These are phyloP conservation scores for Skeletonema potamos DNA, from an alignment of 108 stramenopile genomes.

Conservation along the genomic window DNA sequence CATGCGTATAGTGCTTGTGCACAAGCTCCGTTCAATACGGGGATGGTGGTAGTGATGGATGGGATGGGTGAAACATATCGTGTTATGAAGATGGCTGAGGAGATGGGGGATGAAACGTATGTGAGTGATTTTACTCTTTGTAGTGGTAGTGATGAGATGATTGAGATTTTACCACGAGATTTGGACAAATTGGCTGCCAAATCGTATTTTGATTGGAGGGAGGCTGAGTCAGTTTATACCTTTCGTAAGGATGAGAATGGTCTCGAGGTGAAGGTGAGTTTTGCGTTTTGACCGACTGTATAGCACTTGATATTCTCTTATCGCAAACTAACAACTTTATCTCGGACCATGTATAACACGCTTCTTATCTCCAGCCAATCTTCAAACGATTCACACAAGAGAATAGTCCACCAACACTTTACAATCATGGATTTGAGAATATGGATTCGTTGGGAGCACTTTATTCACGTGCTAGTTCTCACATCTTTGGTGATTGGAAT, in stretches of 20 bases:
- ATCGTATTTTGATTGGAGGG: slow-evolving; percentile 80
- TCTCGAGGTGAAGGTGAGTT: slow-evolving; percentile 36
- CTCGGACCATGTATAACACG: too few species aligned
- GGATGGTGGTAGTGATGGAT: slow-evolving; percentile 94
- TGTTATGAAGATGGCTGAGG: slow-evolving; percentile 68
- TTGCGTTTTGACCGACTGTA: too few species aligned
- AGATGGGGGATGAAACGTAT: slow-evolving; percentile 56
- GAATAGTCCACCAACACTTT: slow-evolving; percentile 74
- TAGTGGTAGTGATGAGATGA: slow-evolving; percentile 27
- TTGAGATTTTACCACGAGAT: slow-evolving; percentile 80
- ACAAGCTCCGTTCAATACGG: slow-evolving; percentile 77
- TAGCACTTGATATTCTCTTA: too few species aligned
- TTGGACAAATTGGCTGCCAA: slow-evolving; percentile 49
- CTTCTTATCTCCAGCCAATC: too few species aligned
- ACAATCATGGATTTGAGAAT: slow-evolving; percentile 94
- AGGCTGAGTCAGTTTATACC: slow-evolving; percentile 91
- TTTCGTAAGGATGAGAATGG: slow-evolving; percentile 52
- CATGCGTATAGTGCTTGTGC: slow-evolving; percentile 92
- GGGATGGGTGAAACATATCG: slow-evolving; percentile 93
- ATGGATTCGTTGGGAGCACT: slow-evolving; percentile 95
- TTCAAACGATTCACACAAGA: slow-evolving; percentile 93
- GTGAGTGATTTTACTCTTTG: slow-evolving; percentile 72
- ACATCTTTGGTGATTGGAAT: slow-evolving; percentile 98
- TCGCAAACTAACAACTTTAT: too few species aligned
- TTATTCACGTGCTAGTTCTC: slow-evolving; percentile 89